Evolutionary conservation across 2,329 filamentous ascomycete species (phyloP), one percentile per base, ranked within the genome.

Genomic region (Aspergillus pseudotamarii): DNA sequence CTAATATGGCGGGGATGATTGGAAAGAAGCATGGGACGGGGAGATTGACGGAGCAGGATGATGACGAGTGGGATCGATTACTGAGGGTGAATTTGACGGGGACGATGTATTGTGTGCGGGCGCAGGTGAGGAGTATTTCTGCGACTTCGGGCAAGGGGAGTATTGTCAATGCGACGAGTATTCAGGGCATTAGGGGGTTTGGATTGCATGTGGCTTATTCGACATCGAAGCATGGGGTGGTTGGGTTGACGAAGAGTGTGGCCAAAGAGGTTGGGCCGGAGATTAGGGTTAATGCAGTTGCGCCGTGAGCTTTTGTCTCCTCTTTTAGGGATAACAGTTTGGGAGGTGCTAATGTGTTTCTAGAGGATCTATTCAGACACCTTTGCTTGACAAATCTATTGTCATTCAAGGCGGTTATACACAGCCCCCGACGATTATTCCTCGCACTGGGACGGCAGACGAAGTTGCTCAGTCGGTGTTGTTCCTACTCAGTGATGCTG

Each of bases 121-220:
- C 82, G n/a, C 71, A 87, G 68, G 63, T 87, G 12, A 75, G 72
- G 16, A 76, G 78, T 26, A 80, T 85, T 60, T 67, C 66, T 16
- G 72, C 28, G 3, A 65, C 64, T 0, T 64, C 61, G 2, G 66
- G 68, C 1, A 64, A 51, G 34, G 85, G 85, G 9, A 86, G 85
- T 63, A 87, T 89, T 69, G 86, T 89, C 59, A 88, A 86, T 70
- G 78, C 80, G 14, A 69, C 78, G 8, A 81, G 78, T 62, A 73
- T 76, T 12, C 78, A 79, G 11, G 83, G 83, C 0, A 59, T 81
- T 2, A 69, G 69, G 9, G 81, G 79, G 0, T 68, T 73, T 66
- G 61, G 67, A 46, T 66, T 70, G 53, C 69, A 71, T 68, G 71
- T 70, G 8, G 71, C 72, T 9, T 79, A 79, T 68, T 71, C 66